A percentile compares a stretch with the other conserved stretches of the same genome.
Conservation (phyloP, 2,329 filamentous ascomycete species). For the Neophaeococcomyces mojaviensis region DNA sequence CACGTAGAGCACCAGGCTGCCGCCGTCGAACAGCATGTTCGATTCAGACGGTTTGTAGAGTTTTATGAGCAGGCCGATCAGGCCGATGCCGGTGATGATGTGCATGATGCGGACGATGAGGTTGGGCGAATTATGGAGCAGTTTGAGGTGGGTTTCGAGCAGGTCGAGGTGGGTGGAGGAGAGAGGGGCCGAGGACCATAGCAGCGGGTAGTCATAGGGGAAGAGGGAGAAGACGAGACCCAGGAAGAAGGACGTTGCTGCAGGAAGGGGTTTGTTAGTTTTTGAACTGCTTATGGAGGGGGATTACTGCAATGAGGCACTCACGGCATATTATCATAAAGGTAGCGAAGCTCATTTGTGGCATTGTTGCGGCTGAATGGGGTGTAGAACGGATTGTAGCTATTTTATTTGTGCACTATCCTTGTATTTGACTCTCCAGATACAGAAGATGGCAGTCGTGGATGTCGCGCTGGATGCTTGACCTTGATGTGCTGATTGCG, state of each 20-base stretch:
- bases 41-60: slow-evolving; percentile 89
- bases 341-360: slow-evolving; percentile 64
- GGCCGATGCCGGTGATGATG: slow-evolving; percentile 82
- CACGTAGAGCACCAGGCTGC: slow-evolving; percentile 64
- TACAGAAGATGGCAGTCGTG: too few species aligned
- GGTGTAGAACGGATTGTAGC: too few species aligned
- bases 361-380: slow-evolving; percentile 15
- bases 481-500: too few species aligned
- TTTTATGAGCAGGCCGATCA: slow-evolving; percentile 85
- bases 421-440: too few species aligned
- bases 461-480: neutral
- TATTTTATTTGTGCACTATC: too few species aligned
- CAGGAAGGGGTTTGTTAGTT: too few species aligned
- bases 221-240: slow-evolving; percentile 95
- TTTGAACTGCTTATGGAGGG: too few species aligned
- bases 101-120: slow-evolving; percentile 89
- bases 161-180: slow-evolving; percentile 65
- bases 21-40: slow-evolving; percentile 89
- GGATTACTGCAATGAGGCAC: neutral
- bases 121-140: slow-evolving; percentile 84
- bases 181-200: slow-evolving; percentile 38
- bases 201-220: slow-evolving; percentile 64
- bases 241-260: slow-evolving; percentile 92
- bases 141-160: slow-evolving; percentile 71
- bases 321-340: slow-evolving; percentile 61